These are phyloP conservation scores for Mycosphaerella sp. DNA, from an alignment of 2,329 filamentous ascomycete species.

Conservation along the genomic window DNA sequence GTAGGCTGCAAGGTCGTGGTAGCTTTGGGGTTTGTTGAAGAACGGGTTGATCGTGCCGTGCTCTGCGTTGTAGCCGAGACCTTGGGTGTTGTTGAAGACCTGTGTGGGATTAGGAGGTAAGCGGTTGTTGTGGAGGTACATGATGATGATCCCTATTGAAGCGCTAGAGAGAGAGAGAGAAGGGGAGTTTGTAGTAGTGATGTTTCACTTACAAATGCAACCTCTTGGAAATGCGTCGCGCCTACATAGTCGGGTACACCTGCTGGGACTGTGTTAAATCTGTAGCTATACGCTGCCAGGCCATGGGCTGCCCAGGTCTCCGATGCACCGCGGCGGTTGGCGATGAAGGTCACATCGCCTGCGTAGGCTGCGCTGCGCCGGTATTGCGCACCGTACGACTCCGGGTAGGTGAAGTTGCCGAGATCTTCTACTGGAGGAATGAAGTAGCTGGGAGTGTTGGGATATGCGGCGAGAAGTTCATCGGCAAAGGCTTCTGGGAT, in stretches of 20 bases:
- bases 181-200: no score
- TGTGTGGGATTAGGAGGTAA: no score
- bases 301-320: constrained; percentile 46
- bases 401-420: constrained; percentile 36
- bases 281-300: constrained; percentile 54
- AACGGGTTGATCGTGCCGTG: constrained; percentile 34
- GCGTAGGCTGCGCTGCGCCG: constrained; percentile 50
- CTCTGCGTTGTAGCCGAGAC: constrained; percentile 37
- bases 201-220: constrained; percentile 34
- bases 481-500: constrained; percentile 28
- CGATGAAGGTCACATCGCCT: constrained; percentile 53
- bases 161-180: no score
- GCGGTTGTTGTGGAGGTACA: no score
- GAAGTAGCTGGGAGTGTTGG: constrained; percentile 45
- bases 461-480: constrained; percentile 47
- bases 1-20: constrained; percentile 37
- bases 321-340: constrained; percentile 49
- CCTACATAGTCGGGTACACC: constrained; percentile 41
- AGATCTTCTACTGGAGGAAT: constrained; percentile 40
- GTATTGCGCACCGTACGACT: constrained; percentile 44
- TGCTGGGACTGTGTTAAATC: constrained; percentile 53
- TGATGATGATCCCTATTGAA: no score
- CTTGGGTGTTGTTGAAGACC: constrained; percentile 40
- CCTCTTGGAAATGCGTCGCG: constrained; percentile 51
- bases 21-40: constrained; percentile 34